Conservation (phyloP, 495 filamentous ascomycete genomes). For the Aspergillus mulundensis region DNA sequence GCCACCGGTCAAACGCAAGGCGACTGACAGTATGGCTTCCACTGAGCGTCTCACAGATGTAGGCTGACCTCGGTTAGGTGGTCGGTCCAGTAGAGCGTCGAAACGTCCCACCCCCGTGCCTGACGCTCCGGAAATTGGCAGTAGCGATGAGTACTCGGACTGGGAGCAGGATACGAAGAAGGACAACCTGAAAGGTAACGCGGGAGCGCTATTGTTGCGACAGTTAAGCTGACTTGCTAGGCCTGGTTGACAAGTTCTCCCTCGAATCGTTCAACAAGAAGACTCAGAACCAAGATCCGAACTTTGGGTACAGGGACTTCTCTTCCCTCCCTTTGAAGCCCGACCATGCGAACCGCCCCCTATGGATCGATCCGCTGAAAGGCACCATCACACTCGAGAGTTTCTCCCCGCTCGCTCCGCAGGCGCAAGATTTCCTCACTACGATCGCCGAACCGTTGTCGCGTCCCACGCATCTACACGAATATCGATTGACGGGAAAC, state of each 20-base stretch:
- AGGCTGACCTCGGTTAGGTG: slow-evolving; percentile 45
- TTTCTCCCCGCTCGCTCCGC: slow-evolving; percentile 77
- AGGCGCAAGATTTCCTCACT: slow-evolving; percentile 91
- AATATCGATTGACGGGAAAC: slow-evolving; percentile 87
- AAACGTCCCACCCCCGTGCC: slow-evolving; percentile 66
- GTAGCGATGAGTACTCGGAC: slow-evolving; percentile 68
- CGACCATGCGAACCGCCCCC: slow-evolving; percentile 80
- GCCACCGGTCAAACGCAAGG: slow-evolving; percentile 71
- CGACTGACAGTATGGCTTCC: slow-evolving; percentile 47
- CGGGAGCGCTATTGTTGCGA: slow-evolving; percentile 26
- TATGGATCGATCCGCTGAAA: slow-evolving; percentile 85
- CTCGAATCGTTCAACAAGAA: slow-evolving; percentile 49
- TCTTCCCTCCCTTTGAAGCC: slow-evolving; percentile 75
- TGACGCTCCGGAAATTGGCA: slow-evolving; percentile 60
- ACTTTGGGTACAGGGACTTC: slow-evolving; percentile 73
- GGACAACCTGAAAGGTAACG: slow-evolving; percentile 43
- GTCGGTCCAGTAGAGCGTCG: slow-evolving; percentile 54
- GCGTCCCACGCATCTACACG: slow-evolving; percentile 81
- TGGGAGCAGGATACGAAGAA: slow-evolving; percentile 49
- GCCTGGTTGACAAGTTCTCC: slow-evolving; percentile 66
- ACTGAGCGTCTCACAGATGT: slow-evolving; percentile 17
- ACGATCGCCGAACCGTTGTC: slow-evolving; percentile 93
- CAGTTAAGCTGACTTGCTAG: slow-evolving; percentile 24
- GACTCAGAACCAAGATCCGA: slow-evolving; percentile 40
- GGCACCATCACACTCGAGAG: slow-evolving; percentile 93